These are phyloP conservation scores for Xylaria sp. DNA, from an alignment of 2,329 filamentous ascomycete genomes.

Conservation along the genomic window DNA sequence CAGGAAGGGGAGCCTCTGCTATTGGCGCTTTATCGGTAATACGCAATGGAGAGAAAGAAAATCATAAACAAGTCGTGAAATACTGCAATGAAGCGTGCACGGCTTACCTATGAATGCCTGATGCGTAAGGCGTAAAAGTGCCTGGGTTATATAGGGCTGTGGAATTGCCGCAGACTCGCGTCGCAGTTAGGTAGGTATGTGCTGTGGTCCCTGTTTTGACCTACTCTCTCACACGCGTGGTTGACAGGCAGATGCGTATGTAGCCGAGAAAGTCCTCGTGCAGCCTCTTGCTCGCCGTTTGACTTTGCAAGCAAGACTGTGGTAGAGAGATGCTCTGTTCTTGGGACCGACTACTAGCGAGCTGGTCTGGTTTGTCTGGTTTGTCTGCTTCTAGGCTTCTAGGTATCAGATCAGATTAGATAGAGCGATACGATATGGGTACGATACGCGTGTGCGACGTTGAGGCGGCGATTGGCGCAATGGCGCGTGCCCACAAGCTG, in stretches of 20 bases:
- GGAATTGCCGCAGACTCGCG: slow-evolving; percentile 34
- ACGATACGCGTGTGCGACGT: slow-evolving; percentile 28
- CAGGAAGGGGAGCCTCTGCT: slow-evolving; percentile 1
- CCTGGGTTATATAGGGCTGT: slow-evolving; percentile 34
- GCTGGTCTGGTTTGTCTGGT: too few relatives aligned
- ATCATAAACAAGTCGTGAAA: not conserved
- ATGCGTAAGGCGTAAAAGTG: too few relatives aligned
- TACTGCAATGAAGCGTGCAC: slow-evolving; percentile 10
- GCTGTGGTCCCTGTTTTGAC: slow-evolving; percentile 34
- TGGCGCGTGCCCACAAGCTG: slow-evolving; percentile 30
- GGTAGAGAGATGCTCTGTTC: slow-evolving; percentile 7
- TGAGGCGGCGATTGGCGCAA: slow-evolving; percentile 25
- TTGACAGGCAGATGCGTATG: slow-evolving; percentile 32
- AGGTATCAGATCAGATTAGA: slow-evolving; percentile 29
- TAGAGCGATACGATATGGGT: slow-evolving; percentile 18
- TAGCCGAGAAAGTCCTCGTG: slow-evolving; percentile 33
- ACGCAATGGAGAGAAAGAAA: slow-evolving; percentile 9
- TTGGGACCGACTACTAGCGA: slow-evolving; percentile 5
- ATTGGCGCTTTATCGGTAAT: not conserved
- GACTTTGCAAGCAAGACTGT: slow-evolving; percentile 24
- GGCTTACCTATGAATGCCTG: slow-evolving; percentile 26
- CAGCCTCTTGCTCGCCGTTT: slow-evolving; percentile 27
- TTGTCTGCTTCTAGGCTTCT: slow-evolving; percentile 17
- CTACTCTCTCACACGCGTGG: slow-evolving; percentile 30
- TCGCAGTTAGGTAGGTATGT: slow-evolving; percentile 33